Percentiles rank a stretch among this genome's conserved stretches.
Conservation (phyloP, 2,329 filamentous ascomycete species). For the Pseudogymnoascus destructans region DNA sequence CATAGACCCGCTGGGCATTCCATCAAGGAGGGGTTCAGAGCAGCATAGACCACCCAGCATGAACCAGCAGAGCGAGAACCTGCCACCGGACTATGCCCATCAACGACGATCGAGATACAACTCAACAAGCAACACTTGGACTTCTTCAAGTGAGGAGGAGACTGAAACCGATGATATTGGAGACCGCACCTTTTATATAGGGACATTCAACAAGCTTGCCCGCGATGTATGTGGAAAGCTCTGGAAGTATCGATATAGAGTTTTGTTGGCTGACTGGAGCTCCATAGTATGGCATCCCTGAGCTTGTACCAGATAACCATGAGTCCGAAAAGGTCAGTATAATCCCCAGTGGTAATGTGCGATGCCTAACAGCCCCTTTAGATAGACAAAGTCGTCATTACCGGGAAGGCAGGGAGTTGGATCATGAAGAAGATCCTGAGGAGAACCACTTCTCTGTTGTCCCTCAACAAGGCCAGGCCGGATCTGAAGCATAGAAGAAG, state of each 20-base stretch:
- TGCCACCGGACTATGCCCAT: not conserved
- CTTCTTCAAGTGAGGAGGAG: slow-evolving; percentile 39
- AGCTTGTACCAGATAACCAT: slow-evolving; percentile 19
- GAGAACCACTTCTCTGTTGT: slow-evolving; percentile 26
- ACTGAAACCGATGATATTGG: slow-evolving; percentile 38
- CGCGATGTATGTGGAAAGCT: slow-evolving; percentile 33
- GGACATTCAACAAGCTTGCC: slow-evolving; percentile 48
- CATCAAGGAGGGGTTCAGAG: not conserved
- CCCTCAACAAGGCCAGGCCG: slow-evolving; percentile 19
- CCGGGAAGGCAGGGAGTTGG: slow-evolving; percentile 28
- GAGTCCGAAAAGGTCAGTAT: slow-evolving; percentile 17
- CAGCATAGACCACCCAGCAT: not conserved
- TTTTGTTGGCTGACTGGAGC: not conserved
- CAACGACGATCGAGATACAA: slow-evolving; percentile 16
- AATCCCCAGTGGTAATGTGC: not conserved
- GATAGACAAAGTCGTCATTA: slow-evolving; percentile 9
- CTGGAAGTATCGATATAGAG: not conserved
- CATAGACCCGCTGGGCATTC: slow-evolving; percentile 1
- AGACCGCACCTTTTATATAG: slow-evolving; percentile 35
- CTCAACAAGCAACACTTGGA: slow-evolving; percentile 43
- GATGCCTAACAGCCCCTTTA: not conserved
- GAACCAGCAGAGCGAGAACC: not conserved
- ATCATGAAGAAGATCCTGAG: slow-evolving; percentile 28
- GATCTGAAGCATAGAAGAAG: slow-evolving; percentile 36
- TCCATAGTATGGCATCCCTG: slow-evolving; percentile 38